These are phyloP conservation scores for Alternaria metachromatica DNA, from an alignment of 2,329 filamentous ascomycete genomes.

Conservation along the genomic window DNA sequence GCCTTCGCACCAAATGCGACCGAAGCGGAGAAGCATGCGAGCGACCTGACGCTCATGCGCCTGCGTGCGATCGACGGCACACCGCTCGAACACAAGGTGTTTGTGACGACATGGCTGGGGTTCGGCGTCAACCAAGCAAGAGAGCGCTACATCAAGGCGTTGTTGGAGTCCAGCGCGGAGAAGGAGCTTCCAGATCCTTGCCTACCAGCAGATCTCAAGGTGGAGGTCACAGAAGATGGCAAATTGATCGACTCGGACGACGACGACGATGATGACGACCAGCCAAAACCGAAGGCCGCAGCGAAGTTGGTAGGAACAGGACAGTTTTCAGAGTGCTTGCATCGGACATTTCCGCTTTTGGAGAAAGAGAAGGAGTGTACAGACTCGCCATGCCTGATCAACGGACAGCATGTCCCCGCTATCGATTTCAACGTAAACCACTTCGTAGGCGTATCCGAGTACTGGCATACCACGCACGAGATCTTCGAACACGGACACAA, in stretches of 20 bases:
- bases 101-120: slow-evolving; percentile 95
- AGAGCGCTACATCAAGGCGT: slow-evolving; percentile 77
- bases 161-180: slow-evolving; percentile 70
- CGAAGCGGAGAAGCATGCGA: slow-evolving; percentile 85
- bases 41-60: slow-evolving; percentile 86
- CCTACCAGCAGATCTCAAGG: slow-evolving; percentile 77
- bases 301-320: slow-evolving; percentile 80
- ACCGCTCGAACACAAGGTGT: slow-evolving; percentile 82
- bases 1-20: slow-evolving; percentile 95
- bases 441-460: slow-evolving; percentile 96
- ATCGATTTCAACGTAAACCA: slow-evolving; percentile 98
- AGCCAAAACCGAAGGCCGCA: slow-evolving; percentile 18
- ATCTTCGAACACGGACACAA: slow-evolving; percentile 82
- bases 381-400: slow-evolving; percentile 84
- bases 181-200: slow-evolving; percentile 88
- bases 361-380: slow-evolving; percentile 87
- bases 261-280: slow-evolving; percentile 45
- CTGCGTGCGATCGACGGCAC: slow-evolving; percentile 83
- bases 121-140: slow-evolving; percentile 97
- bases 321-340: slow-evolving; percentile 82
- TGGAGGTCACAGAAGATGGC: slow-evolving; percentile 77
- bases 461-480: slow-evolving; percentile 98
- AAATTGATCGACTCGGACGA: slow-evolving; percentile 58
- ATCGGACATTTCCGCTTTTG: slow-evolving; percentile 81
- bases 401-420: slow-evolving; percentile 89